These are phyloP conservation scores for Kluyveromyces wickerhamii DNA, from an alignment of 805 yeast species.

Conservation along the genomic window DNA sequence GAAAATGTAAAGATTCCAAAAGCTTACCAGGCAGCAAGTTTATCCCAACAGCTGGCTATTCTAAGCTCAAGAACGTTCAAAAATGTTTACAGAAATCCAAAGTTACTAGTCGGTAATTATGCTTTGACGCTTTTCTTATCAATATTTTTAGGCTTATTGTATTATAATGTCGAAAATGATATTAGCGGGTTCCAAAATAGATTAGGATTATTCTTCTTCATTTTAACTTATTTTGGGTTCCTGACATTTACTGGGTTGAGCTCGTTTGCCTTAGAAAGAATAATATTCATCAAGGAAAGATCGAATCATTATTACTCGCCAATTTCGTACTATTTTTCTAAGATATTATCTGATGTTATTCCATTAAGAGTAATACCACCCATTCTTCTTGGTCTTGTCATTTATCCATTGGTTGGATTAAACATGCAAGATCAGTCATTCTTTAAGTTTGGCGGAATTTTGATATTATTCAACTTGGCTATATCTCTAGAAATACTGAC, in stretches of 20 bases:
- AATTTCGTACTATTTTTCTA: constrained; percentile 73
- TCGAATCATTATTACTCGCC: constrained; percentile 93
- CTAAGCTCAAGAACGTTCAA: constrained; percentile 83
- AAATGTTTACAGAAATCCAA: constrained; percentile 88
- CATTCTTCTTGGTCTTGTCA: constrained; percentile 62
- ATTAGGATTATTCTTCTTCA: constrained; percentile 85
- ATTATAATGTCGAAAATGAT: constrained; percentile 76
- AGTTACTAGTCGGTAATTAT: constrained; percentile 78
- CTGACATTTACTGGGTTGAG: constrained; percentile 87
- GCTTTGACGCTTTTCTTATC: constrained; percentile 71
- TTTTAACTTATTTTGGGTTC: constrained; percentile 88
- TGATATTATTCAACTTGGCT: constrained; percentile 79
- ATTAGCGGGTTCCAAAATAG: constrained; percentile 96
- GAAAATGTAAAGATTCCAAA: constrained; percentile 9
- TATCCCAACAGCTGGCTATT: constrained; percentile 60
- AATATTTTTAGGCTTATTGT: constrained; percentile 74
- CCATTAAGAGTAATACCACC: constrained; percentile 95
- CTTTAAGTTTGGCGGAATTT: constrained; percentile 55
- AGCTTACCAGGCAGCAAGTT: constrained; percentile 37
- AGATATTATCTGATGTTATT: constrained; percentile 83
- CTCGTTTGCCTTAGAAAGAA: constrained; percentile 79
- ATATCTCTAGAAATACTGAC: constrained; percentile 78
- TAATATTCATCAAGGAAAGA: constrained; percentile 85
- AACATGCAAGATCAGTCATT: constrained; percentile 72
- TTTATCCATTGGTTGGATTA: constrained; percentile 87